Conservation (phyloP, 345 rosid genomes). For the Carallia brachiata region DNA sequence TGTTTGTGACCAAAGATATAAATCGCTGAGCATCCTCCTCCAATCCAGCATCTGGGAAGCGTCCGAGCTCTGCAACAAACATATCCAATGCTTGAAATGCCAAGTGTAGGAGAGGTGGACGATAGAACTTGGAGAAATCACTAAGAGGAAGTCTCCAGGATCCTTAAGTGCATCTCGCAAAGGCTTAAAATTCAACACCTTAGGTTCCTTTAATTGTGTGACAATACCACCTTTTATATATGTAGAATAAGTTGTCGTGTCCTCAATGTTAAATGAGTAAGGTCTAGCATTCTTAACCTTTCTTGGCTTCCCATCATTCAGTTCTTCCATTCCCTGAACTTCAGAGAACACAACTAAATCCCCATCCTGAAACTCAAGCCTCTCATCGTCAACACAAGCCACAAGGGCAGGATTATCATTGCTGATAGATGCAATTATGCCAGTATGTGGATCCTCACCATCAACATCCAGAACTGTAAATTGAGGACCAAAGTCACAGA, state of each 20-base stretch:
- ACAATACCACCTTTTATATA: constrained; percentile 93
- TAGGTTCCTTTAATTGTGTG: constrained; percentile 89
- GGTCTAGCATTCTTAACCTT: constrained; percentile 83
- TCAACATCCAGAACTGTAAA: constrained; percentile 88
- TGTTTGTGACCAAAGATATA: constrained; percentile 53
- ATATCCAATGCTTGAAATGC: constrained; percentile 92
- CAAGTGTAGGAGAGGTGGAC: constrained; percentile 84
- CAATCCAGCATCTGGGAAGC: constrained; percentile 81
- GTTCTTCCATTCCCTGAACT: constrained; percentile 84
- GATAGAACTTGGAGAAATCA: constrained; percentile 89
- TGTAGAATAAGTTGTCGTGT: constrained; percentile 54
- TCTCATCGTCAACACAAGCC: constrained; percentile 95
- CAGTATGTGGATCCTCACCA: constrained; percentile 92
- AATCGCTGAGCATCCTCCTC: constrained; percentile 83
- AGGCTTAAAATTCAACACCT: constrained; percentile 77
- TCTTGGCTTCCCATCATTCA: constrained; percentile 95
- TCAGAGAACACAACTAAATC: constrained; percentile 93
- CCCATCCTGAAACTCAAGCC: constrained; percentile 96
- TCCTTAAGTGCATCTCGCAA: constrained; percentile 80
- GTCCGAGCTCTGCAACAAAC: constrained; percentile 57
- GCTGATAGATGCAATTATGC: constrained; percentile 87
- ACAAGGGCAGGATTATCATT: constrained; percentile 82
- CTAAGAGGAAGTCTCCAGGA: constrained; percentile 98
- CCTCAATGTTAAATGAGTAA: constrained; percentile 86
- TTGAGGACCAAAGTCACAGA: constrained; percentile 95